Evolutionary conservation across 2,329 filamentous ascomycete species (phyloP).

Genomic region (Verticillium klebahnii): DNA sequence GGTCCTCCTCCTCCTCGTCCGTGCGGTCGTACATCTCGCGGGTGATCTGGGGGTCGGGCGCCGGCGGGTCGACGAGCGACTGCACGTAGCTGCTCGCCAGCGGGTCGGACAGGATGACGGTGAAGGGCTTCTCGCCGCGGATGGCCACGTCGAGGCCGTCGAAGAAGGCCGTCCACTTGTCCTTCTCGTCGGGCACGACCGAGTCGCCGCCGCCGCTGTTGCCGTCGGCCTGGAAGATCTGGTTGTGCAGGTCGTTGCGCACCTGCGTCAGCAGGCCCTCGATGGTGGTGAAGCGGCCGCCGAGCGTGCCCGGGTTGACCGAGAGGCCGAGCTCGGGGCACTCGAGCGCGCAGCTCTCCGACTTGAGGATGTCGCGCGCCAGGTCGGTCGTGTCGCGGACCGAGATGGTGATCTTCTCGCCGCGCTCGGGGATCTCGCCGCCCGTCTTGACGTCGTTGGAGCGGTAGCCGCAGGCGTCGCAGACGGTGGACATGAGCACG

Average conservation of each 20-base stretch:
- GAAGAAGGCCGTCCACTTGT: constrained; percentile 81
- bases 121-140: constrained; percentile 74
- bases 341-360: constrained; percentile 81
- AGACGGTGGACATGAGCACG: constrained; percentile 90
- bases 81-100: constrained; percentile 93
- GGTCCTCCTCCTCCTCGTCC: constrained; percentile 86
- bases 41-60: constrained; percentile 72
- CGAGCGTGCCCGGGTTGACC: constrained; percentile 90
- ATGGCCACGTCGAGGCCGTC: constrained; percentile 71
- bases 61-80: constrained; percentile 69
- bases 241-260: constrained; percentile 78
- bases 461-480: constrained; percentile 86
- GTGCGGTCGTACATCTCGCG: constrained; percentile 82
- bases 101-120: constrained; percentile 79
- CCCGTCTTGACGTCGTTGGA: constrained; percentile 98
- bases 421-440: constrained; percentile 81
- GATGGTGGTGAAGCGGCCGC: constrained; percentile 93
- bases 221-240: constrained; percentile 75
- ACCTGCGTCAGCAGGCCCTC: constrained; percentile 92
- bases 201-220: constrained; percentile 67
- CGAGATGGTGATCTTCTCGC: constrained; percentile 74
- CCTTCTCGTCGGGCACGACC: constrained; percentile 58
- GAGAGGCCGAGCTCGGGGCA: constrained; percentile 83
- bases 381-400: constrained; percentile 68
- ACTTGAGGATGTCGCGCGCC: constrained; percentile 89